Conservation (phyloP, 306 rosid genomes). For the Cucumis hystrix region DNA sequence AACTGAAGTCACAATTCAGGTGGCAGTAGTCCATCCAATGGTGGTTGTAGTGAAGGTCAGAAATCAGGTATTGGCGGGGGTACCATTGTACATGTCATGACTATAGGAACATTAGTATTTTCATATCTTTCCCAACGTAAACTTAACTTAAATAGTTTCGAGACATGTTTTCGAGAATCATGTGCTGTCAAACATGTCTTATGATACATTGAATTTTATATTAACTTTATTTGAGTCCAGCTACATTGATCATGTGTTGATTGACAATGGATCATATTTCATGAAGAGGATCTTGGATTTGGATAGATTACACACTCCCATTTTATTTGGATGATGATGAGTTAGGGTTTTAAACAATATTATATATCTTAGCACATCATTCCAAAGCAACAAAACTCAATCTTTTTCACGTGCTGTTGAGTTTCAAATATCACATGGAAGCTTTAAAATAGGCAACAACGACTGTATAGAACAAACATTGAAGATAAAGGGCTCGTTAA, state of each 20-base stretch:
- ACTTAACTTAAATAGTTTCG: neutral
- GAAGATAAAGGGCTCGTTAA: neutral
- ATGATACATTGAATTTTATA: neutral
- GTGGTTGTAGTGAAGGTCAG: slow-evolving; percentile 28
- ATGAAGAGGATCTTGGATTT: neutral
- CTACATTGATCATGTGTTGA: neutral
- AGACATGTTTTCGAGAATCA: neutral
- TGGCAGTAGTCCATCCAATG: slow-evolving; percentile 25
- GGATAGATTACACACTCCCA: neutral
- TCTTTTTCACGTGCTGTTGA: neutral
- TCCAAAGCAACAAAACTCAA: neutral
- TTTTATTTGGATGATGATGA: neutral
- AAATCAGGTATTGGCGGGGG: slow-evolving; percentile 90
- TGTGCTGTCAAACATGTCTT: no score
- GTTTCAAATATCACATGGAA: neutral
- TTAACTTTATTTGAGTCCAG: neutral
- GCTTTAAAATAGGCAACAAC: neutral
- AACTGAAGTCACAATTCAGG: slow-evolving; percentile 32
- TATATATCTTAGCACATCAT: neutral
- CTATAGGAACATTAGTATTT: no score
- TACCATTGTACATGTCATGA: slow-evolving; percentile 17
- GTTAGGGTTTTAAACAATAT: neutral
- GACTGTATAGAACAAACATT: no score
- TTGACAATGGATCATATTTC: neutral
- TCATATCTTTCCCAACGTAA: neutral